Evolutionary conservation across 169 alveolate species (phyloP).

Genomic region (Plasmodium falciparum): DNA sequence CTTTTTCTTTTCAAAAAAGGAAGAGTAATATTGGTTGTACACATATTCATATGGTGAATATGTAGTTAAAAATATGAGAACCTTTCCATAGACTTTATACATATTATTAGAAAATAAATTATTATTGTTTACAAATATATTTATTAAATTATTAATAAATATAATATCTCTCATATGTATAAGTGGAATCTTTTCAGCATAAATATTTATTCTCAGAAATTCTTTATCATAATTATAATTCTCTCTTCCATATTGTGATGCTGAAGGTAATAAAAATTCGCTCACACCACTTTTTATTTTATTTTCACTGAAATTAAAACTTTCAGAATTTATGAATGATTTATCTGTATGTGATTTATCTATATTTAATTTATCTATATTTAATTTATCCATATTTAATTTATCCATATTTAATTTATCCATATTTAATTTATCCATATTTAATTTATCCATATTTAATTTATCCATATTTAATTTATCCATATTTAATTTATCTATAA

Average conservation of each 20-base stretch:
- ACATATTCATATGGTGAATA: slow-evolving; percentile 74
- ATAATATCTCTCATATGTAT: slow-evolving; percentile 65
- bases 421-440: no score
- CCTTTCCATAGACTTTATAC: slow-evolving; percentile 55
- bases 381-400: no score
- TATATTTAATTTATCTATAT: no score
- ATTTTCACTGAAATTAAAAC: neutral
- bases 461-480: neutral
- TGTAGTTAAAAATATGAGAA: slow-evolving; percentile 57
- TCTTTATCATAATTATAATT: slow-evolving; percentile 37
- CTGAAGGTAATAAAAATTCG: slow-evolving; percentile 60
- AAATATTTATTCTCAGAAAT: slow-evolving; percentile 58
- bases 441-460: no score
- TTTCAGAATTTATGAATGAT: no score
- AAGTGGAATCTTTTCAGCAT: slow-evolving; percentile 66
- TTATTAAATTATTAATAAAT: slow-evolving; percentile 49
- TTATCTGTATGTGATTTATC: no score
- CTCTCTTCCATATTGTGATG: slow-evolving; percentile 67
- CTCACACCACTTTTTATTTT: slow-evolving; percentile 21
- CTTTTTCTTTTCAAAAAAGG: slow-evolving; percentile 6
- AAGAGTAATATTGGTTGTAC: slow-evolving; percentile 51
- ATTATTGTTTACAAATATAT: slow-evolving; percentile 47
- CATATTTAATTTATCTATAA: neutral
- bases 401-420: no score
- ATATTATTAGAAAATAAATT: slow-evolving; percentile 24